A percentile compares a stretch with the other conserved stretches of the same genome.
Evolutionary conservation across 2,329 filamentous ascomycete species (phyloP).

Genomic region (Aurifilum marmelostoma): DNA sequence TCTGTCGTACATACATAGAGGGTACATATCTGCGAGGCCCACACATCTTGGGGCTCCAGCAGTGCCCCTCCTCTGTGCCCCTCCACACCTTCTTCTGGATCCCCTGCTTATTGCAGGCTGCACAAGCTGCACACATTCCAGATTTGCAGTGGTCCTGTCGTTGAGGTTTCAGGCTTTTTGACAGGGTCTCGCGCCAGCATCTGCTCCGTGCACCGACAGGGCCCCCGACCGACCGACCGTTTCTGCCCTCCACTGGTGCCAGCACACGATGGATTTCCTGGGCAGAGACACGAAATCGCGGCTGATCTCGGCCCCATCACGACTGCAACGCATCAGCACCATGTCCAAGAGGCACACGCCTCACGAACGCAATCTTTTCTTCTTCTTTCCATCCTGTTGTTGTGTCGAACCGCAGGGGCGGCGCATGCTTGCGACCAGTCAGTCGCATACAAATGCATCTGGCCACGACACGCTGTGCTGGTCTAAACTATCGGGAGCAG

Average conservation of each 20-base stretch:
- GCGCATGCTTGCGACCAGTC: neutral
- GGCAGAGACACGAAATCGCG: slow-evolving; percentile 5
- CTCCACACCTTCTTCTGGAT: slow-evolving; percentile 11
- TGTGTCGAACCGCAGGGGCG: neutral
- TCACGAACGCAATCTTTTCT: neutral
- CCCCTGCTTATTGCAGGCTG: slow-evolving; percentile 19
- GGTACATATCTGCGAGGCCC: neutral
- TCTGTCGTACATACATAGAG: slow-evolving; percentile 18
- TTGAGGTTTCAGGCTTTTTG: slow-evolving; percentile 18
- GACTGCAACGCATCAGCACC: neutral
- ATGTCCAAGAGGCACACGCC: neutral
- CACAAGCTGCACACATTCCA: slow-evolving; percentile 7
- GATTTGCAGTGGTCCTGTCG: slow-evolving; percentile 23
- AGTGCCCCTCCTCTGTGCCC: slow-evolving; percentile 14
- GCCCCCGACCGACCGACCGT: slow-evolving; percentile 1
- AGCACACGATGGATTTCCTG: slow-evolving; percentile 10
- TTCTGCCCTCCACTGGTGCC: slow-evolving; percentile 12
- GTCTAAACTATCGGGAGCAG: neutral
- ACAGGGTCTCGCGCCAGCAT: slow-evolving; percentile 16
- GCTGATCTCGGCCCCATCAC: slow-evolving; percentile 12
- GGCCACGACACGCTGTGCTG: neutral
- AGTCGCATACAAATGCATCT: neutral
- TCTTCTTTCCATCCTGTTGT: too few relatives aligned
- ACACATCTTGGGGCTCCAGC: neutral
- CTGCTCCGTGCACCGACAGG: slow-evolving; percentile 26